Evolutionary conservation across 2,329 filamentous ascomycete genomes (phyloP).

Genomic region (Penicillium psychrosexuale): DNA sequence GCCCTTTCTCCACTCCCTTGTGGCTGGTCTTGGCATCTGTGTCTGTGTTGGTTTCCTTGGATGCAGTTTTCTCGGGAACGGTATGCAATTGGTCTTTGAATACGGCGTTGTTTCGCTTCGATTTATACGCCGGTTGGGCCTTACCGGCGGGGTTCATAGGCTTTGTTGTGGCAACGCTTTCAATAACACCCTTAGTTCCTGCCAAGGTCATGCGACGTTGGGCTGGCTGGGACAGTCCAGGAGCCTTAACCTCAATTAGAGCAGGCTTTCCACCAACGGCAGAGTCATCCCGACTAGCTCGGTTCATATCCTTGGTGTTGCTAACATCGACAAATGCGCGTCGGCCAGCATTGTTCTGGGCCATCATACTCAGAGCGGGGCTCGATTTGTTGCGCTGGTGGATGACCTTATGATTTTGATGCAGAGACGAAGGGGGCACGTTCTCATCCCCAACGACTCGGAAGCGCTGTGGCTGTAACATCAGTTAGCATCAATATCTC

Average conservation of each 20-base stretch:
- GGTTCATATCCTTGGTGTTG: conserved; percentile 54
- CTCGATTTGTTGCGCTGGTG: conserved; percentile 82
- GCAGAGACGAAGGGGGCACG: conserved; percentile 45
- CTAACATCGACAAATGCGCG: conserved; percentile 80
- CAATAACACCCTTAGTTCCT: conserved; percentile 39
- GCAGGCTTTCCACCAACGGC: conserved; percentile 49
- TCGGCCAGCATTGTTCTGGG: conserved; percentile 61
- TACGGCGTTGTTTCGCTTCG: conserved; percentile 53
- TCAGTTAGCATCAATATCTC: conserved; percentile 8
- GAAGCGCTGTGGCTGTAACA: conserved; percentile 65
- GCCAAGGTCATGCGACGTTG: conserved; percentile 54
- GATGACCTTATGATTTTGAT: conserved; percentile 56
- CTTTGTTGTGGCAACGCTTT: conserved; percentile 32
- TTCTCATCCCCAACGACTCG: conserved; percentile 70
- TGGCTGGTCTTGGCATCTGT: conserved; percentile 4
- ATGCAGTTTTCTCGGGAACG: conserved; percentile 33
- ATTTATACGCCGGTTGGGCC: conserved; percentile 28
- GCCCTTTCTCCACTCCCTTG: conserved; percentile 11
- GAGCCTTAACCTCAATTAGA: conserved; percentile 26
- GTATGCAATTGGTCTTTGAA: conserved; percentile 52
- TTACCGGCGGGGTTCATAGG: conserved; percentile 34
- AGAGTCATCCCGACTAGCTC: conserved; percentile 55
- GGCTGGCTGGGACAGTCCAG: conserved; percentile 52
- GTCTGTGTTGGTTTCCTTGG: conserved; percentile 29
- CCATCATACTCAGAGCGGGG: conserved; percentile 56